Evolutionary conservation across 2,329 filamentous ascomycete species (phyloP), one percentile per base, ranked within the genome.

Genomic region (Botrytis hyacinthi): DNA sequence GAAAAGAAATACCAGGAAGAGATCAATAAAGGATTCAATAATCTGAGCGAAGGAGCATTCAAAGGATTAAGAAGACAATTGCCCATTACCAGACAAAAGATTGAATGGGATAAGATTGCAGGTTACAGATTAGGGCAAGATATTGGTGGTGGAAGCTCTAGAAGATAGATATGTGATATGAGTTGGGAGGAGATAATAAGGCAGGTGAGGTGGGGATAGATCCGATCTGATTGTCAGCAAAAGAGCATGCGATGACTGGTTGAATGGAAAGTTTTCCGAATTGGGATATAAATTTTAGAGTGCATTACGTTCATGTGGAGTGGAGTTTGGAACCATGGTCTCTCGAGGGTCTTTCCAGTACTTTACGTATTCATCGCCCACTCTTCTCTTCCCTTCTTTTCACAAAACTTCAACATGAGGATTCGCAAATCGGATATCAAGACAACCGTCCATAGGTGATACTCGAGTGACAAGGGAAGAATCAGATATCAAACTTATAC

Each of bases 21-120:
- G 81, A 85, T 99, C 78, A 99, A 98, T 85, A 89, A 90, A 81
- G 94, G 94, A 26, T 98, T 99, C 82, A 91, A 90, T 22, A 92
- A 87, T 77, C 85, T 99, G 81, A 96, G 94, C 80, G 96, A 99
- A 84, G 95, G 95, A 16, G 93, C 94, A 0, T 99, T 99, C 85
- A 99, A 98, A 88, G 90, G 91, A 2, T 84, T 99, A 82, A 90
- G 96, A 81, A 90, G 96, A 83, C 96, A 98, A 84, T 85, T 99
- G 81, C 96, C 96, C 0, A 94, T 99, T 74, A 99, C 96, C 75
- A 91, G 96, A 81, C 96, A 99, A 86, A 98, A 98, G 88, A 95
- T 99, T 78, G 96, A 99, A 84, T 99, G 96, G 96, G 95, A 99
- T 83, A 98, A 97, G 86, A 93, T 99, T 77, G 92, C 93, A 63